These are phyloP conservation scores for Colletotrichum sojae DNA, from an alignment of 2,329 filamentous ascomycete species.

Conservation along the genomic window DNA sequence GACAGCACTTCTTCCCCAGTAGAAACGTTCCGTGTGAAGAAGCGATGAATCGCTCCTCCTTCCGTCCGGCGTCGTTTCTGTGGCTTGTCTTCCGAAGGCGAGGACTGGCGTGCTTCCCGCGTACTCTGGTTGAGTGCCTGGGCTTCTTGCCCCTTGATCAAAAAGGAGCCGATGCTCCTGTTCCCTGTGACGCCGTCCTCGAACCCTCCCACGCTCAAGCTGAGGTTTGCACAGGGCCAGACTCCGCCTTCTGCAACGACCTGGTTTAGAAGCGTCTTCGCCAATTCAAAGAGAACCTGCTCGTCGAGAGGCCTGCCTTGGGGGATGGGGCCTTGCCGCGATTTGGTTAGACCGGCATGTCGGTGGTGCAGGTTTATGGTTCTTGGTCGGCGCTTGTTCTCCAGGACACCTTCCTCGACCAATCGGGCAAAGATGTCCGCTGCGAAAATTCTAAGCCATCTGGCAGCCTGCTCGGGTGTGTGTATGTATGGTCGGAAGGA, in stretches of 20 bases:
- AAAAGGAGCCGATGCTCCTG: constrained; percentile 86
- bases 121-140: constrained; percentile 62
- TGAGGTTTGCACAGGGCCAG: constrained; percentile 95
- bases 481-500: constrained; percentile 91
- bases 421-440: constrained; percentile 92
- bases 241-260: constrained; percentile 82
- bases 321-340: constrained; percentile 83
- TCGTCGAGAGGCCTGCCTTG: constrained; percentile 82
- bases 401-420: constrained; percentile 90
- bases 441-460: constrained; percentile 92
- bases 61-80: constrained; percentile 62
- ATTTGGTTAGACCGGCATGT: constrained; percentile 79
- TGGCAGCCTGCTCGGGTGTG: constrained; percentile 80
- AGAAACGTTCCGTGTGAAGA: constrained; percentile 64
- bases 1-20: constrained; percentile 47
- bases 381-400: constrained; percentile 88
- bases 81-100: constrained; percentile 32
- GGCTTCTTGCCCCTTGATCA: constrained; percentile 82
- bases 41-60: constrained; percentile 68
- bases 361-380: constrained; percentile 89
- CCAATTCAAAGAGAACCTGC: constrained; percentile 78
- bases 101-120: constrained; percentile 42
- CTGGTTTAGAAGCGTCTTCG: constrained; percentile 82
- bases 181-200: constrained; percentile 90
- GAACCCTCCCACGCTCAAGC: constrained; percentile 90